Conservation (phyloP, 352 stramenopile species). For the Globisporangium iwayamae region DNA sequence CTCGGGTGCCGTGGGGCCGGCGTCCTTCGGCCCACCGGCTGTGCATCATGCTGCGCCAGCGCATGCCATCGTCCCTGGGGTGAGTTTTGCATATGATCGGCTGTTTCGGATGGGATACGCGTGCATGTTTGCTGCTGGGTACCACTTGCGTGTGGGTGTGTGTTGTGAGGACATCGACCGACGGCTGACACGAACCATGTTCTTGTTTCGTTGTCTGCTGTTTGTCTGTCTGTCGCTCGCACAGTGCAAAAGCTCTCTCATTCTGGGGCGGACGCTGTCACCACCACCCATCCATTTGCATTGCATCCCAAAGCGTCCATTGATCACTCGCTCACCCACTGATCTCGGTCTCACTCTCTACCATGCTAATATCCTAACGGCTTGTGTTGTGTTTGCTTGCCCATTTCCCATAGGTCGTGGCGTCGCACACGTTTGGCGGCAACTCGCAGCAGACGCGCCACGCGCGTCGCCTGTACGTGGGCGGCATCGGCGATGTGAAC, state of each 20-base stretch:
- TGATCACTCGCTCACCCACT: background rate
- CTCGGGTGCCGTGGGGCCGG: constrained; percentile 52
- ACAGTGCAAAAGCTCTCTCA: constrained; percentile 12
- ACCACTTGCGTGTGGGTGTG: background rate
- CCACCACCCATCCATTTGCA: background rate
- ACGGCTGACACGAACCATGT: constrained; percentile 31
- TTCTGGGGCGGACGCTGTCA: background rate
- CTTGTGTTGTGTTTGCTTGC: constrained; percentile 18
- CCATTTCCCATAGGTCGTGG: background rate
- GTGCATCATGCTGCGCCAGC: constrained; percentile 20
- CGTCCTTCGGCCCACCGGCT: constrained; percentile 48
- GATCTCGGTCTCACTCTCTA: background rate
- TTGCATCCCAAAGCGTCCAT: constrained; percentile 2
- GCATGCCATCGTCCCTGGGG: constrained; percentile 17
- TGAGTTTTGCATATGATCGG: constrained; percentile 6
- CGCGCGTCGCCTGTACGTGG: constrained; percentile 96
- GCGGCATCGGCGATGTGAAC: constrained; percentile 83
- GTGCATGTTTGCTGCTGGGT: constrained; percentile 3
- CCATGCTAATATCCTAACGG: constrained; percentile 21
- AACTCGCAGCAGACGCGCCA: constrained; percentile 93
- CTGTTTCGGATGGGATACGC: background rate
- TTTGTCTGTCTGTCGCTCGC: constrained; percentile 16
- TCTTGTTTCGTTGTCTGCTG: constrained; percentile 50
- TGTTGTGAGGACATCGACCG: constrained; percentile 7
- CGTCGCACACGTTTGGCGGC: constrained; percentile 14